Base-by-base conservation (phyloP, 2,329 filamentous ascomycete genomes). In the Shiraia sp. region DNA sequence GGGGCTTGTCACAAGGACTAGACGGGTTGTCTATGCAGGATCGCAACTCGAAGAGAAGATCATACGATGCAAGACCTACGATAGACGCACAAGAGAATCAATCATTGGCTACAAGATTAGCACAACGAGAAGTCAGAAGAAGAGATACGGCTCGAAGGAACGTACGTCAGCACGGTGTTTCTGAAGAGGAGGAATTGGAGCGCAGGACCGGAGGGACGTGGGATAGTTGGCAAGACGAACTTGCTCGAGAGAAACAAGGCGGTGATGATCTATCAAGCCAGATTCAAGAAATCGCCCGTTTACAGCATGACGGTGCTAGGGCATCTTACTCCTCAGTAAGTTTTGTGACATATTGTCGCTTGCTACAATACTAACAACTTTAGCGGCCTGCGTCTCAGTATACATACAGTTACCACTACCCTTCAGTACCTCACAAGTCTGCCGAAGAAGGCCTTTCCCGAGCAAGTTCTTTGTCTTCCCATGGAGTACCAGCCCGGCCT, bases 81-180 rank as follows among this genome's bases (percentile, higher is more conserved):
- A 50, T 70, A 6, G 62, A 70, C 55, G 63, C 64, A 6, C 55
- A 54, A 25, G 55, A 62, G 15, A 60, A 68, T 33, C 56, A 60
- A 15, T 53, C 58, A 6, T 40, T 70, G 22, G 66, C 65, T 13
- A 65, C 63, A 6, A 59, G 54, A 32, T 47, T 70, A 23, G 65
- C 68, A 15, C 63, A 68, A 42, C 55, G 61, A 37, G 67, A 69
- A 25, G 65, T 69, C 8, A 50, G 49, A 13, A 56, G 62, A 36
- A 66, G 66, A 49, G 63, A 68, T 36, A 52, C 59, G 6, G 59
- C 59, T 13, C 49, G 55, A 46, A 79, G 74, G 50, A 78, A 77
- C 9, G 80, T 78, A 17, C 76, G 79, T 23, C 77, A 81, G 51
- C 77, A 80, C 17, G 82, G 79, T 0, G 73, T 82, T 2, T 73